Base-by-base conservation (phyloP, 2,329 filamentous ascomycete genomes). In the Phymatotrichopsis omnivora region DNA sequence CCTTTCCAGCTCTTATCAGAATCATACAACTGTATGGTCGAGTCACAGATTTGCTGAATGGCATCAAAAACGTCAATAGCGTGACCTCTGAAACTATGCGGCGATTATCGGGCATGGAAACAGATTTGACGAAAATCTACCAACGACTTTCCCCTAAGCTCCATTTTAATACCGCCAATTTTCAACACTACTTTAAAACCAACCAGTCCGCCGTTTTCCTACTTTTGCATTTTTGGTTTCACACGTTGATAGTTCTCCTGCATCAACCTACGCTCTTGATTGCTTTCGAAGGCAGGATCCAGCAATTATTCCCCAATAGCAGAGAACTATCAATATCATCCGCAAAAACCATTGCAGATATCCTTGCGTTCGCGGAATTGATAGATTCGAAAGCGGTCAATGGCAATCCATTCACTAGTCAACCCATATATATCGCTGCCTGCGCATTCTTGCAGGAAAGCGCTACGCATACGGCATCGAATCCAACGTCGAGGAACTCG, bases 321-420 rank as follows among this genome's bases (percentile, higher is more conserved):
- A 63, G 33, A 25, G 47, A 54, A 29, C 59, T 78, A 4, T 85
- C 82, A 49, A 87, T 89, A 80, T 87, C 82, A 11, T 89, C 84
- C 19, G 86, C 85, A 10, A 93, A 93, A 66, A 93, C 85, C 0
- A 91, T 93, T 49, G 85, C 84, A 25, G 85, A 93, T 57, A 93
- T 93, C 12, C 65, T 93, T 7, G 80, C 82, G 1, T 93, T 93
- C 62, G 83, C 85, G 0, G 84, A 93, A 59, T 67, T 93, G 7
- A 84, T 91, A 40, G 84, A 93, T 61, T 78, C 82, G 0, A 86
- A 84, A 61, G 87, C 85, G 56, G 85, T 87, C 45, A 80, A 87
- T 25, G 84, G 85, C 1, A 93, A 91, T 49, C 85, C 85, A 0
- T 93, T 93, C 55, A 91, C 84, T 0, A 85, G 82, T 36, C 85